Conservation (phyloP, 1,284 basidiomycete genomes). For the Omphalotus olearius region DNA sequence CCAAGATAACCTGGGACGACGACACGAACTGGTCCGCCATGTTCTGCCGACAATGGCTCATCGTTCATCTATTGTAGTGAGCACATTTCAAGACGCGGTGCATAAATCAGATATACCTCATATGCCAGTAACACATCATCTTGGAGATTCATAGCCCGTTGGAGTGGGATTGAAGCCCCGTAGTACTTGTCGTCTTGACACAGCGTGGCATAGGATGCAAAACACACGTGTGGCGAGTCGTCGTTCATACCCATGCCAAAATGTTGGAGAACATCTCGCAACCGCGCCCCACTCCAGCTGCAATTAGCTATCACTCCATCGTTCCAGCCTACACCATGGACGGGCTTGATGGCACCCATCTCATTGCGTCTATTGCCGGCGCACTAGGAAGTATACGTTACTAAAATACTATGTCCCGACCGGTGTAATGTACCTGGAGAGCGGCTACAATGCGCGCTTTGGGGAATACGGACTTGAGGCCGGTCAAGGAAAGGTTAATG, state of each 20-base stretch:
- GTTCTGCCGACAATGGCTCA: conserved; percentile 53
- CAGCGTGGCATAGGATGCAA: conserved; percentile 55
- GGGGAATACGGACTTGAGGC: conserved; percentile 40
- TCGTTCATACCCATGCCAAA: conserved; percentile 32
- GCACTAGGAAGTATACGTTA: conserved; percentile 35
- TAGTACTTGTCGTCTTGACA: conserved; percentile 62
- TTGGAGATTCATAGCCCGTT: conserved; percentile 40
- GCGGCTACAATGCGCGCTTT: conserved; percentile 47
- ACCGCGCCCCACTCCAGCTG: conserved; percentile 52
- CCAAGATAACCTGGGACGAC: conserved; percentile 70
- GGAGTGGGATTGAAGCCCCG: conserved; percentile 55
- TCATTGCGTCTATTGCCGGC: conserved; percentile 65
- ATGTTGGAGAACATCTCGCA: conserved; percentile 49
- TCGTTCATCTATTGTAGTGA: conserved; percentile 55
- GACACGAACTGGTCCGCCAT: conserved; percentile 67
- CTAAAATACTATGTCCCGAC: conserved; percentile 1
- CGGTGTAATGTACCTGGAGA: conserved; percentile 42
- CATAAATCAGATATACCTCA: conserved; percentile 35
- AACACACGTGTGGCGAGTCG: conserved; percentile 47
- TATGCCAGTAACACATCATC: conserved; percentile 59
- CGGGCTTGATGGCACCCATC: conserved; percentile 56
- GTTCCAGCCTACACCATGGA: conserved; percentile 54
- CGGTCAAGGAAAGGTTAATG: conserved; percentile 31
- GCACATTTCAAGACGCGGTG: neutral
- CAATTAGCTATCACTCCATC: conserved; percentile 62